A percentile compares a stretch with the other conserved stretches of the same genome.
phyloP scores from a whole-genome alignment of 2,329 filamentous ascomycete genomes.

The Teratosphaeria pseudoeucalypti region DNA sequence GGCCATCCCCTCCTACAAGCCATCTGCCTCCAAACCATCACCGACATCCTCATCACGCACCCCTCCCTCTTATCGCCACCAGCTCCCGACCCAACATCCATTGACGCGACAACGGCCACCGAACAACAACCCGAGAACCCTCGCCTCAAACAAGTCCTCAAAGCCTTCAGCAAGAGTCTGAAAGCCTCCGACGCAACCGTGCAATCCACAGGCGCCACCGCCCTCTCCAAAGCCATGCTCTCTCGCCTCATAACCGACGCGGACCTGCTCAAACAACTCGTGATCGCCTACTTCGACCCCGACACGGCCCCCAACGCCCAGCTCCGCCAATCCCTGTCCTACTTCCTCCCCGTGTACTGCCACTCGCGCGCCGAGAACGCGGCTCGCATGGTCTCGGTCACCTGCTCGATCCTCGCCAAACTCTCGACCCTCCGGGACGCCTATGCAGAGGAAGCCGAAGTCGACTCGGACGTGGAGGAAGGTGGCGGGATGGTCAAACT shows the following conservation, averaged over 20 bases:
- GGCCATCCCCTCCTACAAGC: slow-evolving; percentile 84
- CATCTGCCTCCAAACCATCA: slow-evolving; percentile 81
- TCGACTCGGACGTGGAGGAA: slow-evolving; percentile 58
- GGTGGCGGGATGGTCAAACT: slow-evolving; percentile 59
- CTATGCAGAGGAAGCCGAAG: slow-evolving; percentile 37
- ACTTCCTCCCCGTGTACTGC: slow-evolving; percentile 91
- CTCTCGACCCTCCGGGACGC: slow-evolving; percentile 38
- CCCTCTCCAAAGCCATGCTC: slow-evolving; percentile 77
- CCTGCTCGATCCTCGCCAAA: slow-evolving; percentile 63
- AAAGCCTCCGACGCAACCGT: slow-evolving; percentile 63
- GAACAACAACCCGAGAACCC: slow-evolving; percentile 32
- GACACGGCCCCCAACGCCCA: slow-evolving; percentile 69
- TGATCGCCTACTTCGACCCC: slow-evolving; percentile 80
- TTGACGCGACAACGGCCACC: slow-evolving; percentile 28
- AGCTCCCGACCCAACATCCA: slow-evolving; percentile 28
- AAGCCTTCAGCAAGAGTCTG: slow-evolving; percentile 75
- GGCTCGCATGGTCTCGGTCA: slow-evolving; percentile 64
- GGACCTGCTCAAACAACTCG: slow-evolving; percentile 69
- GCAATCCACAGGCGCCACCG: slow-evolving; percentile 69
- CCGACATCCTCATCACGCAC: slow-evolving; percentile 85
- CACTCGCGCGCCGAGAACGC: slow-evolving; percentile 78
- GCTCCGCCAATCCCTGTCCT: slow-evolving; percentile 76
- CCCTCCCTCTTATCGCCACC: slow-evolving; percentile 62
- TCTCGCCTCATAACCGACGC: slow-evolving; percentile 64
- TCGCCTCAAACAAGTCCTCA: slow-evolving; percentile 56